Evolutionary conservation across 345 rosid genomes (phyloP), one percentile per base, ranked within the genome.

Genomic region (Eucalyptus curtisii): DNA sequence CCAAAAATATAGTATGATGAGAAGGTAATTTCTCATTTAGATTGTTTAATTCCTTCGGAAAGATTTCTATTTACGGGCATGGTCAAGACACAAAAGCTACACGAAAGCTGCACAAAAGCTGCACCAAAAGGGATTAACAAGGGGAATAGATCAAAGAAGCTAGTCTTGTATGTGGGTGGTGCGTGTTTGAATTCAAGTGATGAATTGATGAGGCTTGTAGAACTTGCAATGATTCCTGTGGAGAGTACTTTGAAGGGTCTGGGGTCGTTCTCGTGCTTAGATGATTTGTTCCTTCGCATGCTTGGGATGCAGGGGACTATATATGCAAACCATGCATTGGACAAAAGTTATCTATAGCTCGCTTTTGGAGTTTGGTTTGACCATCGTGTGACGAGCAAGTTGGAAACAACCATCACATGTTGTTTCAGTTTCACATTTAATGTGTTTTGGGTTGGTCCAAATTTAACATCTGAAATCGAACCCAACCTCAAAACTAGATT

Each of bases 271-370:
- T 97, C 98, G 3, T 88, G 92, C 87, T 76, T 93, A 4, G 94
- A 94, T 92, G 95, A 95, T 6, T 87, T 98, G 89, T 97, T 99
- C 0, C 87, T 96, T 86, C 95, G 92, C 57, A 97, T 98, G 99
- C 96, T 98, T 86, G 99, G 99, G 31, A 98, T 98, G 99, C 99
- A 97, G 57, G 99, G 99, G 42, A 96, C 99, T 8, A 98, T 98
- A 59, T 96, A 91, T 86, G 99, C 98, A 4, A 98, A 98, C 88
- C 95, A 96, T 93, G 93, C 99, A 31, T 97, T 97, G 87, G 98
- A 98, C 52, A 92, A 96, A 88, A 92, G 96, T 91, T 99, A 98
- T 93, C 45, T 98, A 89, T 91, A 97, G 90, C 95, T 98, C 84
- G 98, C 99, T 1, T 96, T 98, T 90, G 97, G 99, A 10, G 97